phyloP scores from a whole-genome alignment of 1,139 yeast species.

The Suhomyces maxii region DNA sequence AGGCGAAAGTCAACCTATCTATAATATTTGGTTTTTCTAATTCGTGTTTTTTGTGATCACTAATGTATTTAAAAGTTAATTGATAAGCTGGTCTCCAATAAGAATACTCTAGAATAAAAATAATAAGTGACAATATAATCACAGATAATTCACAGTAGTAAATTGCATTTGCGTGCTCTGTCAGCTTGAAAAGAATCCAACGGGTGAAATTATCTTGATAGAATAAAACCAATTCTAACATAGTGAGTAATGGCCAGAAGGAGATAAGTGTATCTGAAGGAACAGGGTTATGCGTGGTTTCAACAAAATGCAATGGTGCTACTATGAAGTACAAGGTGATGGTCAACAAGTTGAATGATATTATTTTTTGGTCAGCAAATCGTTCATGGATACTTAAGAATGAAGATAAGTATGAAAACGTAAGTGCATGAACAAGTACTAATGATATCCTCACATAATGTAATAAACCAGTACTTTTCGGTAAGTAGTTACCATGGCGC shows the following conservation, averaged over 20 bases:
- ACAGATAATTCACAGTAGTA: slow-evolving; percentile 19
- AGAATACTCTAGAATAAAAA: slow-evolving; percentile 27
- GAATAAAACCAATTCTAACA: slow-evolving; percentile 22
- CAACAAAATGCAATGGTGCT: slow-evolving; percentile 44
- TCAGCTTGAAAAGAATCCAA: slow-evolving; percentile 24
- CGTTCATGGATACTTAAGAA: slow-evolving; percentile 24
- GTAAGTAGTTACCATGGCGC: slow-evolving; percentile 21
- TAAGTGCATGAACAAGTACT: slow-evolving; percentile 27
- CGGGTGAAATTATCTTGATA: slow-evolving; percentile 33
- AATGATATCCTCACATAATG: slow-evolving; percentile 30
- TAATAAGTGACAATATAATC: slow-evolving; percentile 19
- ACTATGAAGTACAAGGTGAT: slow-evolving; percentile 21
- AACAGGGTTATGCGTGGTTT: slow-evolving; percentile 30
- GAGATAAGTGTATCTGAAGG: slow-evolving; percentile 36
- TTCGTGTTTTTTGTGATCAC: slow-evolving; percentile 12
- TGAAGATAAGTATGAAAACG: slow-evolving; percentile 20
- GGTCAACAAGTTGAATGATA: slow-evolving; percentile 22
- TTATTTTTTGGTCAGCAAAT: slow-evolving; percentile 23
- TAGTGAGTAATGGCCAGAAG: slow-evolving; percentile 42
- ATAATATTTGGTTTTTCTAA: slow-evolving; percentile 48
- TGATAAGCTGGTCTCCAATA: slow-evolving; percentile 34
- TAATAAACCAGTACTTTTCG: slow-evolving; percentile 31
- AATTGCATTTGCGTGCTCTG: slow-evolving; percentile 10
- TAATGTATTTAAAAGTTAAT: slow-evolving; percentile 19
- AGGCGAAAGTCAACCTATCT: slow-evolving; percentile 53